phyloP scores from a whole-genome alignment of 2,329 filamentous ascomycete genomes.

The Chaetomium globosum region DNA sequence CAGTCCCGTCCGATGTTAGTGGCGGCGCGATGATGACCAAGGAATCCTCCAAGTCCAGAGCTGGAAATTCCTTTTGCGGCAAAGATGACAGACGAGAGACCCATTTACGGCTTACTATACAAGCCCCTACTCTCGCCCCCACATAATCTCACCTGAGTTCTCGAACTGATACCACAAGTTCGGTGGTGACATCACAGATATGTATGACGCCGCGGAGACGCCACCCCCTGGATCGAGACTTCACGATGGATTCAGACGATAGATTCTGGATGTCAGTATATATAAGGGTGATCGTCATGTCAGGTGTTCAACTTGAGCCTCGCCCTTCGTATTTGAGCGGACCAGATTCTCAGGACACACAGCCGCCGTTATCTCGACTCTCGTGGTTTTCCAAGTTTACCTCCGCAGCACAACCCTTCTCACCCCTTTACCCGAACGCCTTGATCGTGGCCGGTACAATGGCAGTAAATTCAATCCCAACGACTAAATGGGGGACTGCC shows the following conservation, averaged over 20 bases:
- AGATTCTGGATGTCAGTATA: neutral
- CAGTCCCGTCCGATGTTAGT: neutral
- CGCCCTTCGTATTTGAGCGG: neutral
- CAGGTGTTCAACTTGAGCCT: neutral
- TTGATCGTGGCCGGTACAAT: constrained; percentile 6
- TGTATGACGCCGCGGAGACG: neutral
- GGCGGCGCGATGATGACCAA: neutral
- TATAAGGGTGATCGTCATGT: neutral
- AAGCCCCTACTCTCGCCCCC: constrained; percentile 15
- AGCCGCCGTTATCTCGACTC: neutral
- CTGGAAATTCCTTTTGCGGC: neutral
- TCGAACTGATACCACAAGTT: neutral
- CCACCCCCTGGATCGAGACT: neutral
- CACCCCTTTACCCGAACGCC: neutral
- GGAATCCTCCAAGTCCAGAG: neutral
- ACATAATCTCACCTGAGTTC: neutral
- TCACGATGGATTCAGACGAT: neutral
- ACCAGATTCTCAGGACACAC: neutral
- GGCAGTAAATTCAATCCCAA: constrained; percentile 27
- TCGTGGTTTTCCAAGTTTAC: too few species aligned
- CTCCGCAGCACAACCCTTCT: neutral
- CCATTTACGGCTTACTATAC: neutral
- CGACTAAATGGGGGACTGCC: constrained; percentile 32
- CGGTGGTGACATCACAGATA: neutral
- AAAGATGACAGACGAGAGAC: neutral